phyloP scores from a whole-genome alignment of 148 eudicot species.

The Rhododendron mucronatum region DNA sequence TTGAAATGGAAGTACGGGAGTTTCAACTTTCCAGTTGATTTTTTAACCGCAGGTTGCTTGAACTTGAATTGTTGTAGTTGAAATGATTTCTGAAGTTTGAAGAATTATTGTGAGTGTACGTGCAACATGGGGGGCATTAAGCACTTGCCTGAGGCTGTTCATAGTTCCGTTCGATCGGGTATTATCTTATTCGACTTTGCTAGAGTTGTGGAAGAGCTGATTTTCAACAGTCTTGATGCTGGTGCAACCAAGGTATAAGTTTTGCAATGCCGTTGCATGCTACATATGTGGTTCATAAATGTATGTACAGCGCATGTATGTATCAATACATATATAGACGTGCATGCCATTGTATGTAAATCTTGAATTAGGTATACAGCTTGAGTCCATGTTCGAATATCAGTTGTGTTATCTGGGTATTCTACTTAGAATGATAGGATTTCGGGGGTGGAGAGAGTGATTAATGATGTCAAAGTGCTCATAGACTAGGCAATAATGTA shows the following conservation, averaged over 20 bases:
- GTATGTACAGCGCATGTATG: neutral
- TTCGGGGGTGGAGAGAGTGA: neutral
- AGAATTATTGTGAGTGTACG: neutral
- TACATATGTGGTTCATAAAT: neutral
- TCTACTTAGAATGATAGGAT: neutral
- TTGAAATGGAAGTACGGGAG: neutral
- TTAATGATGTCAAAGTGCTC: neutral
- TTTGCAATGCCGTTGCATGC: neutral
- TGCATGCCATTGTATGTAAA: neutral
- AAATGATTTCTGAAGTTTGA: slow-evolving; percentile 6
- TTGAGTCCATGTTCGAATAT: neutral
- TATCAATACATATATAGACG: neutral
- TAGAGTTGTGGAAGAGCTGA: slow-evolving; percentile 86
- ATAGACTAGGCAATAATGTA: neutral
- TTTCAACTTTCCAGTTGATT: neutral
- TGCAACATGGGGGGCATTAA: slow-evolving; percentile 61
- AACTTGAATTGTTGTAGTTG: neutral
- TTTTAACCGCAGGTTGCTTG: neutral
- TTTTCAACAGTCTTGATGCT: slow-evolving; percentile 93
- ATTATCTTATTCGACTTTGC: slow-evolving; percentile 57
- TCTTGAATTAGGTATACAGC: neutral
- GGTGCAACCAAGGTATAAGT: slow-evolving; percentile 71
- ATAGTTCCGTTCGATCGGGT: slow-evolving; percentile 77
- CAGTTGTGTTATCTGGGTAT: neutral
- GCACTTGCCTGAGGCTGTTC: slow-evolving; percentile 59